Percentiles rank a stretch among this genome's conserved stretches.
Evolutionary conservation across 2,329 filamentous ascomycete genomes (phyloP).

Genomic region (Beauveria caledonica): DNA sequence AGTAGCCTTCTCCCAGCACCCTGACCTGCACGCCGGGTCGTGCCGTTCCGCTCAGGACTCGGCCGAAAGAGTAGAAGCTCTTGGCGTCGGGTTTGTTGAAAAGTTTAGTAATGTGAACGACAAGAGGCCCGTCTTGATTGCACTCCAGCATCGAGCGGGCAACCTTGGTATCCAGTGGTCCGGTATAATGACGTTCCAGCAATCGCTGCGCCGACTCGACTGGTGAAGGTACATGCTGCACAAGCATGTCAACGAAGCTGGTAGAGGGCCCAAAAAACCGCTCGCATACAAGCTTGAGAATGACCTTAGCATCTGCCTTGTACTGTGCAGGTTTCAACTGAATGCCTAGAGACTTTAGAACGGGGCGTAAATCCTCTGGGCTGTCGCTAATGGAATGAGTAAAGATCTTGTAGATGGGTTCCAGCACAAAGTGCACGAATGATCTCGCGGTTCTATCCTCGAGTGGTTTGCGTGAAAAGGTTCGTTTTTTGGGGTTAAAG

Average conservation of each 20-base stretch:
- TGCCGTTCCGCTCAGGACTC: constrained; percentile 87
- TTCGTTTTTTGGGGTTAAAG: constrained; percentile 83
- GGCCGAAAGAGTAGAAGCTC: constrained; percentile 79
- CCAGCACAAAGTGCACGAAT: constrained; percentile 90
- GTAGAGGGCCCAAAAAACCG: constrained; percentile 89
- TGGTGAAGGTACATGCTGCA: constrained; percentile 82
- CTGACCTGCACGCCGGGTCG: constrained; percentile 74
- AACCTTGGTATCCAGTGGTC: constrained; percentile 73
- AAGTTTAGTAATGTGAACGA: constrained; percentile 89
- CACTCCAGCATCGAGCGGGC: constrained; percentile 74
- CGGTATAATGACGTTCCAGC: constrained; percentile 84
- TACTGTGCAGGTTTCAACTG: constrained; percentile 85
- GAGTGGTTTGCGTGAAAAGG: constrained; percentile 79
- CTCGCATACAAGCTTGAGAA: constrained; percentile 83
- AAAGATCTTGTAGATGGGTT: constrained; percentile 96
- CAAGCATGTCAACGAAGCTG: constrained; percentile 93
- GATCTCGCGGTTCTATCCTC: constrained; percentile 76
- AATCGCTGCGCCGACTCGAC: constrained; percentile 66
- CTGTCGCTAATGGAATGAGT: constrained; percentile 90
- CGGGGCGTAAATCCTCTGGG: constrained; percentile 73
- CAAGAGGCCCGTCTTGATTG: constrained; percentile 79
- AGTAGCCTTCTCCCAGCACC: constrained; percentile 91
- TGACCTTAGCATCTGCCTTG: constrained; percentile 78
- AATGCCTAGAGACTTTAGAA: constrained; percentile 73
- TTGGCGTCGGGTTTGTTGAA: constrained; percentile 89